phyloP scores from a whole-genome alignment of 2,329 filamentous ascomycete species.

The Fusarium sp. region DNA sequence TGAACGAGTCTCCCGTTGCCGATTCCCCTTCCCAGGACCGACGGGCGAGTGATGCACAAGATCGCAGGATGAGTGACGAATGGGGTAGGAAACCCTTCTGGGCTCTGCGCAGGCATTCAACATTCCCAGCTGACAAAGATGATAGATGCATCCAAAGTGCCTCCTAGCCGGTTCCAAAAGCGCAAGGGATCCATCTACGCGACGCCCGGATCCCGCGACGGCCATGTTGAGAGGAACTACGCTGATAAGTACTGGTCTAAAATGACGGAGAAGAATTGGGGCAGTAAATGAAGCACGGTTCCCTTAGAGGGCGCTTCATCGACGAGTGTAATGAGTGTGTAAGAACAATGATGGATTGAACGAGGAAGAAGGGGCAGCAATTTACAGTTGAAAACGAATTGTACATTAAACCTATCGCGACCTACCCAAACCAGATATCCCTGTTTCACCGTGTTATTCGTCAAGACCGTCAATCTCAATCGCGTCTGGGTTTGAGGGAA shows the following conservation, averaged over 20 bases:
- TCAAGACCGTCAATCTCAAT: slow-evolving; percentile 85
- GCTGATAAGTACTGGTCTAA: slow-evolving; percentile 74
- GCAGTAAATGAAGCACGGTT: slow-evolving; percentile 50
- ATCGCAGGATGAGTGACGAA: slow-evolving; percentile 61
- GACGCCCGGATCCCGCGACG: slow-evolving; percentile 76
- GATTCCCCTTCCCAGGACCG: slow-evolving; percentile 39
- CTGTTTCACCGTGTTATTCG: slow-evolving; percentile 60
- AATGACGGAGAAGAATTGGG: slow-evolving; percentile 66
- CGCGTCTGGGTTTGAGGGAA: slow-evolving; percentile 83
- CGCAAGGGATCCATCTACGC: slow-evolving; percentile 79
- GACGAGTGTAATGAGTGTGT: slow-evolving; percentile 13
- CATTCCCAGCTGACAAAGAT: slow-evolving; percentile 7
- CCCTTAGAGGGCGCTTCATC: neutral
- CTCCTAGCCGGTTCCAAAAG: slow-evolving; percentile 79
- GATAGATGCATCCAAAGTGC: slow-evolving; percentile 76
- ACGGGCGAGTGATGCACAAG: slow-evolving; percentile 47
- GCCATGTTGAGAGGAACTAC: slow-evolving; percentile 73
- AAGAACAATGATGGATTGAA: slow-evolving; percentile 22
- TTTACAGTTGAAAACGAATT: slow-evolving; percentile 33
- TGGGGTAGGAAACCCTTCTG: slow-evolving; percentile 60
- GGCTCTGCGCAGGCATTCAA: neutral
- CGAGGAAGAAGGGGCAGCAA: slow-evolving; percentile 26
- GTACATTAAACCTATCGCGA: slow-evolving; percentile 40
- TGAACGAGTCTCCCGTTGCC: slow-evolving; percentile 52
- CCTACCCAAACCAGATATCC: slow-evolving; percentile 32